Base-by-base conservation (phyloP, 768 basidiomycete genomes). In the Ramaria sp. region DNA sequence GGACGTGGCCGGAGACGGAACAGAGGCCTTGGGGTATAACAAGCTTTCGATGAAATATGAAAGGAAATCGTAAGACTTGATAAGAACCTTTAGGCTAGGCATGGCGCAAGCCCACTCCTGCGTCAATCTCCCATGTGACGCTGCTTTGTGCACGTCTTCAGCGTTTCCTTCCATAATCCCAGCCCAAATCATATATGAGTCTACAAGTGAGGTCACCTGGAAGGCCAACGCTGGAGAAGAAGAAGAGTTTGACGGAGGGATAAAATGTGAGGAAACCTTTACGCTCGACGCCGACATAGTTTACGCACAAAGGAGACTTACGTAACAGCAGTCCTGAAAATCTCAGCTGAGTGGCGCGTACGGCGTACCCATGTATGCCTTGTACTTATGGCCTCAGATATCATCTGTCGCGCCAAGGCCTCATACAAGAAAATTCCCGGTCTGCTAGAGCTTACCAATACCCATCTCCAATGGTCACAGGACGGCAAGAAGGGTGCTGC, bases 21-120 rank as follows among this genome's bases (percentile, higher is more conserved):
- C 68, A 19, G 22, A 22, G 3, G 52, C 9, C 50, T 43, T 31
- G 12, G 33, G 17, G 51, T 19, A 57, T 37, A 39, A 41, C 27
- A 19, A 30, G 34, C 13, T 22, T 48, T 24, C 11, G 34, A 19
- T 20, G 31, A 31, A 39, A 33, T 61, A 48, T 27, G 39, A 13
- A 46, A 51, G 33, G 64, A 61, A 57, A 54, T 46, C 45, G 39
- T 50, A 49, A 20, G 20, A 45, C n/a, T 51, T 31, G 27, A 52
- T n/a, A 65, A 66, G 58, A 61, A 74, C 73, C 53, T 68, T 64
- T 53, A 61, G 59, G 17, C 78, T 68, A 22, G 88, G 87, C 86
- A 90, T 88, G 31, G 84, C 88, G 64, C 83, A 88, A 22, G 84
- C 86, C 89, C 89, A 91, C 63, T 92, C 89, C 58, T 72, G 76